Percentiles rank a stretch among this genome's conserved stretches.
These are phyloP conservation scores for Hanseniaspora guilliermondii DNA, from an alignment of 805 yeast species.

Conservation along the genomic window DNA sequence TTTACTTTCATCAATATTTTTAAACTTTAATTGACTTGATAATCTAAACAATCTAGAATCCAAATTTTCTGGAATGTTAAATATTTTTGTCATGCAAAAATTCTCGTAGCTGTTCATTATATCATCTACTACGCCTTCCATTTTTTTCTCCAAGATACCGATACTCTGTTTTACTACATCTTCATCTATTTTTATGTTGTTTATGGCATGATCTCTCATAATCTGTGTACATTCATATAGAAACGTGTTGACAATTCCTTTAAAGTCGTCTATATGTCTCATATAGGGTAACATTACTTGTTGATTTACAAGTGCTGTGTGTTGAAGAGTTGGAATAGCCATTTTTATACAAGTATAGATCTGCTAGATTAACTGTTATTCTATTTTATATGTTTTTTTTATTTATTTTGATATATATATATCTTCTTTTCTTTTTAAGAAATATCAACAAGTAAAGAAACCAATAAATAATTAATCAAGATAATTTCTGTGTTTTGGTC, in stretches of 20 bases:
- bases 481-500: too few relatives aligned
- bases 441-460: too few relatives aligned
- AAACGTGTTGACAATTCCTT: neutral
- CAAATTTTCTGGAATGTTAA: conserved; percentile 4
- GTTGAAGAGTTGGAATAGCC: conserved; percentile 7
- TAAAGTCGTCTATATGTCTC: conserved; percentile 4
- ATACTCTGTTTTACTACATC: conserved; percentile 3
- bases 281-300: conserved; percentile 1
- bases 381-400: too few relatives aligned
- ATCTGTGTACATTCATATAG: conserved; percentile 8
- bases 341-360: neutral
- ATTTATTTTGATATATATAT: neutral
- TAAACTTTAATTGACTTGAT: conserved; percentile 1
- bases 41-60: conserved; percentile 9
- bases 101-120: conserved; percentile 7
- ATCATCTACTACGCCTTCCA: conserved; percentile 1
- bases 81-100: conserved; percentile 10
- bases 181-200: conserved; percentile 6
- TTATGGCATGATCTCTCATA: conserved; percentile 2
- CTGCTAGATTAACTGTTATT: too few relatives aligned
- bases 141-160: neutral
- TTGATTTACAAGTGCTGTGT: conserved; percentile 3
- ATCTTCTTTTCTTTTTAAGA: too few relatives aligned
- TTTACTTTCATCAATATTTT: neutral
- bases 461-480: too few relatives aligned